phyloP scores from a whole-genome alignment of 2,329 filamentous ascomycete genomes.

The Chaetomium sp. region DNA sequence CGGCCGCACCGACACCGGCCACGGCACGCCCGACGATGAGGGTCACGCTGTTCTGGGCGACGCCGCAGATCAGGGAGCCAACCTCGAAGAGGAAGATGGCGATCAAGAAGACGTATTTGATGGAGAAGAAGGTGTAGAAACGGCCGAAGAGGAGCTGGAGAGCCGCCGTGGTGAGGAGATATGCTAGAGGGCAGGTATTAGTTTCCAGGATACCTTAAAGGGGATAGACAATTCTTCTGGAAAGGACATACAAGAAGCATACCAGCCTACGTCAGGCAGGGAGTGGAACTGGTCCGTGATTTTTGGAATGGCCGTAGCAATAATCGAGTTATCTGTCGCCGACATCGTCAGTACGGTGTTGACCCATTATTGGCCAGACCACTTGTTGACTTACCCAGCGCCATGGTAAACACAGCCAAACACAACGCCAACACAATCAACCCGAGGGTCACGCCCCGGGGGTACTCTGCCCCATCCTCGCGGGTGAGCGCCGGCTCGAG shows the following conservation, averaged over 20 bases:
- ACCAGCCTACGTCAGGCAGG: conserved; percentile 41
- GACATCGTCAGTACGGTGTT: no score
- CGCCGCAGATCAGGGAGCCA: conserved; percentile 33
- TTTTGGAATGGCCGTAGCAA: conserved; percentile 35
- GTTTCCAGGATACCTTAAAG: neutral
- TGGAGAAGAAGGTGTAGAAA: conserved; percentile 36
- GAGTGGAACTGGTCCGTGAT: conserved; percentile 35
- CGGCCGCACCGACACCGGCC: conserved; percentile 33
- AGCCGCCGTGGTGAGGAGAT: conserved; percentile 34
- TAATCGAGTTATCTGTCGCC: conserved; percentile 29
- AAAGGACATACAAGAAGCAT: conserved; percentile 28
- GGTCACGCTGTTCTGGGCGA: conserved; percentile 26
- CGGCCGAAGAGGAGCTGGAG: conserved; percentile 33
- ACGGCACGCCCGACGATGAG: conserved; percentile 28
- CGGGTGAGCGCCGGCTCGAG: conserved; percentile 27
- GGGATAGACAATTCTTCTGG: neutral
- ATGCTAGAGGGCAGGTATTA: conserved; percentile 22
- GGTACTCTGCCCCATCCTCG: conserved; percentile 35
- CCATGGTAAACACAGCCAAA: conserved; percentile 39
- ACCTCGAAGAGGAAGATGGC: conserved; percentile 36
- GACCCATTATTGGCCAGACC: no score
- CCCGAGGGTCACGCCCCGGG: conserved; percentile 30
- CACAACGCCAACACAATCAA: conserved; percentile 39
- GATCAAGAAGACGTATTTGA: conserved; percentile 33
- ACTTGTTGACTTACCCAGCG: conserved; percentile 32